These are phyloP conservation scores for Botrytis fragariae DNA, from an alignment of 2,329 filamentous ascomycete genomes.

Conservation along the genomic window DNA sequence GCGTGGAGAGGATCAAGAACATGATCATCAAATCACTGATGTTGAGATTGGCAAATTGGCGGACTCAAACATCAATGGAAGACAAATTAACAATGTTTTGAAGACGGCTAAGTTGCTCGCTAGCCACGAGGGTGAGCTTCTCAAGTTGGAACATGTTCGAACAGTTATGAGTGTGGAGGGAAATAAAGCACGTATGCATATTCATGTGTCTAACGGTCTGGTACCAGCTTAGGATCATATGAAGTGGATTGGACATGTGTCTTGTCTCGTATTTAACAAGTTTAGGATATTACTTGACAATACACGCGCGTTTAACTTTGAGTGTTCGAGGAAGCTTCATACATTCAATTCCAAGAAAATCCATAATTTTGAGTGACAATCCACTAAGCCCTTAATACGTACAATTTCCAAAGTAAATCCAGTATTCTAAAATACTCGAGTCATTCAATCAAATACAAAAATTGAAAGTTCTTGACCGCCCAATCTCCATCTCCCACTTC, in stretches of 20 bases:
- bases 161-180: slow-evolving; percentile 27
- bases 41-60: slow-evolving; percentile 27
- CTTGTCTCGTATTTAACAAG: not conserved
- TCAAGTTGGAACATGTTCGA: slow-evolving; percentile 32
- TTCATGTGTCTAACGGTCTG: not conserved
- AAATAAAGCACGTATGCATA: not conserved
- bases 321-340: not conserved
- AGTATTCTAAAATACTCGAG: not conserved
- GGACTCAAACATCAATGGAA: slow-evolving; percentile 36
- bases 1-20: slow-evolving; percentile 21
- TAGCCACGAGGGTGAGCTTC: slow-evolving; percentile 27
- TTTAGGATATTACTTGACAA: not conserved
- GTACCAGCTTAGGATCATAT: not conserved
- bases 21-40: slow-evolving; percentile 28
- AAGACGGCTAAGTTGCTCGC: slow-evolving; percentile 36
- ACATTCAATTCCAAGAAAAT: not conserved
- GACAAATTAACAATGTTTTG: slow-evolving; percentile 41
- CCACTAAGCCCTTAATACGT: not conserved
- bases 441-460: not conserved
- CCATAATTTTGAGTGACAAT: not conserved
- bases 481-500: not conserved
- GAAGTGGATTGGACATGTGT: not conserved
- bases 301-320: not conserved
- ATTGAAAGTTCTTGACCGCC: not conserved
- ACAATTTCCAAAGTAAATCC: not conserved